Percentiles rank a stretch among this genome's conserved stretches.
These are phyloP conservation scores for Backusella liffmaniae DNA, from an alignment of 192 early-diverging fungal species.

Conservation along the genomic window DNA sequence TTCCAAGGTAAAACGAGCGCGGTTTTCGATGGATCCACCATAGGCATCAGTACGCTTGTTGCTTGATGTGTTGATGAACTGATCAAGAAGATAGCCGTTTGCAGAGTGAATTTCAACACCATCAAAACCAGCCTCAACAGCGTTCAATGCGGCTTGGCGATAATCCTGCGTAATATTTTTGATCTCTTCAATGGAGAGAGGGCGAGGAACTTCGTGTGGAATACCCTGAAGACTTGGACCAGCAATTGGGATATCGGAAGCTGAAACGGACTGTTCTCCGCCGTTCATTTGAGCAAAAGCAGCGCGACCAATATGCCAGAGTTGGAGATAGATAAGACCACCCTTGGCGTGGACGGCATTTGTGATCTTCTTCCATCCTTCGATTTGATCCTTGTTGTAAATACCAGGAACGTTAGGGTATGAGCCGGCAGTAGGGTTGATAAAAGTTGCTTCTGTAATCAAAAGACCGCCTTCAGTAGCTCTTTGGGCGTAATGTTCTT, in stretches of 20 bases:
- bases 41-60: slow-evolving; percentile 71
- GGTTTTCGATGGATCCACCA: slow-evolving; percentile 30
- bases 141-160: slow-evolving; percentile 61
- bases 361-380: slow-evolving; percentile 51
- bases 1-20: slow-evolving; percentile 31
- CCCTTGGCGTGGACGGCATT: slow-evolving; percentile 56
- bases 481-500: background rate
- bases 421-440: slow-evolving; percentile 4
- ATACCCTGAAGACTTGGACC: background rate
- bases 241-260: slow-evolving; percentile 19
- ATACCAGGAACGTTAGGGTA: slow-evolving; percentile 37
- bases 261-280: slow-evolving; percentile 9
- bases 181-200: slow-evolving; percentile 68
- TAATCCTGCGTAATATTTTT: slow-evolving; percentile 57
- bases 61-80: slow-evolving; percentile 76
- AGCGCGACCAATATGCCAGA: slow-evolving; percentile 44
- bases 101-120: slow-evolving; percentile 90
- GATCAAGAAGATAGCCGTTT: slow-evolving; percentile 86
- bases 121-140: slow-evolving; percentile 79
- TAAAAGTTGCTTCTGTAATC: slow-evolving; percentile 13
- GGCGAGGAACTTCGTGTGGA: slow-evolving; percentile 45
- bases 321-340: slow-evolving; percentile 52
- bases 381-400: slow-evolving; percentile 37
- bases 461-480: slow-evolving; percentile 19
- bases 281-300: background rate